A percentile compares a stretch with the other conserved stretches of the same genome.
These are phyloP conservation scores for Boletus tomentosulus DNA, from an alignment of 768 basidiomycete species.

Conservation along the genomic window DNA sequence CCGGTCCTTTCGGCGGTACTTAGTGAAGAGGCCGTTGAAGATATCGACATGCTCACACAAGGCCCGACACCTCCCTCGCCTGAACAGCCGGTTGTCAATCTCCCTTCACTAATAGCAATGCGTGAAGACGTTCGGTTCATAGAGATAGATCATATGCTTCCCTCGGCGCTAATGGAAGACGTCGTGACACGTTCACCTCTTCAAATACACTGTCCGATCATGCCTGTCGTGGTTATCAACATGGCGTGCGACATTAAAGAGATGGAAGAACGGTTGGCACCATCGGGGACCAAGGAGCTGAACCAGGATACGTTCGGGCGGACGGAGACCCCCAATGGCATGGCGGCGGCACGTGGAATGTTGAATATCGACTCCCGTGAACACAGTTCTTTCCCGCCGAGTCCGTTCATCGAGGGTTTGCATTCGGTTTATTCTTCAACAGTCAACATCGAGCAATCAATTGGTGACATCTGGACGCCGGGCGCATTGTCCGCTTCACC, in stretches of 20 bases:
- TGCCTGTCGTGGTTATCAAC: constrained; percentile 6
- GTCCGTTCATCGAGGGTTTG: not conserved
- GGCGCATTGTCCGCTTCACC: not conserved
- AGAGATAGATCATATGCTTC: not conserved
- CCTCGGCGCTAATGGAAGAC: constrained; percentile 2
- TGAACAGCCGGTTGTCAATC: constrained; percentile 7
- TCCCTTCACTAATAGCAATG: constrained; percentile 5
- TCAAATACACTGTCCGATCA: not conserved
- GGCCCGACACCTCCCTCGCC: not conserved
- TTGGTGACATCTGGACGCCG: no score
- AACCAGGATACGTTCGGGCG: not conserved
- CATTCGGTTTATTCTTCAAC: not conserved
- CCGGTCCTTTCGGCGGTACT: not conserved
- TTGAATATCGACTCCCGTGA: not conserved
- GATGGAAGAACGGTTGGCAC: not conserved
- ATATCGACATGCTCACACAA: not conserved
- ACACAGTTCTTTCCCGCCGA: not conserved
- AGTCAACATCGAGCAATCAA: no score
- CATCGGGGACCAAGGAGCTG: not conserved
- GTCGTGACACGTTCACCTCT: constrained; percentile 12
- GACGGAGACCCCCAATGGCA: not conserved
- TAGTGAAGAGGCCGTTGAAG: not conserved
- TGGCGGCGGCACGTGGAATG: no score
- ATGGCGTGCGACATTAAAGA: not conserved
- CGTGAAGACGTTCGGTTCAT: not conserved